phyloP scores from a whole-genome alignment of 257 asterid species.

The Penstemon barbatus region DNA sequence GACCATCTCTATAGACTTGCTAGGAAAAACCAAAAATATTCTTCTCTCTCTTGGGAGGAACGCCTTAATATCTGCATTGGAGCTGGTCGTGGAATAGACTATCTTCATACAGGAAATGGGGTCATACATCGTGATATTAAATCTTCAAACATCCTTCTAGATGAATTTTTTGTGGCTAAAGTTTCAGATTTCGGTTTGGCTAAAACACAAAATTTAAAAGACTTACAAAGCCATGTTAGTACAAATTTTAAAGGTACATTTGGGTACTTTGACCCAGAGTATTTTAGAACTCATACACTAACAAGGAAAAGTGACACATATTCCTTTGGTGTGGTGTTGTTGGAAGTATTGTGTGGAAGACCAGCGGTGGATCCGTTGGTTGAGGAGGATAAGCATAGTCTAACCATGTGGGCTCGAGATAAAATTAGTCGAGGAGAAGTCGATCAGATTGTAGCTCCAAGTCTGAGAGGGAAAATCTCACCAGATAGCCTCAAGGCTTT shows the following conservation, averaged over 20 bases:
- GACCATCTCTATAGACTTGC: slow-evolving; percentile 57
- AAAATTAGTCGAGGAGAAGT: slow-evolving; percentile 48
- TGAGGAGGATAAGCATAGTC: slow-evolving; percentile 47
- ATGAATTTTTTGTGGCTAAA: slow-evolving; percentile 55
- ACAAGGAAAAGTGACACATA: slow-evolving; percentile 57
- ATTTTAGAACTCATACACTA: slow-evolving; percentile 47
- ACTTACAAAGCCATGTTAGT: slow-evolving; percentile 43
- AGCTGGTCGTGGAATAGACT: slow-evolving; percentile 59
- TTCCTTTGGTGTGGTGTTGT: slow-evolving; percentile 66
- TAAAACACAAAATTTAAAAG: slow-evolving; percentile 39
- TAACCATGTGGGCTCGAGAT: slow-evolving; percentile 55
- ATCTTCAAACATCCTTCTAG: slow-evolving; percentile 60
- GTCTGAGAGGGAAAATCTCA: slow-evolving; percentile 43
- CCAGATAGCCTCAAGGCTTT: slow-evolving; percentile 54
- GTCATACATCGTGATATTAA: slow-evolving; percentile 59
- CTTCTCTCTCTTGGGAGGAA: slow-evolving; percentile 54
- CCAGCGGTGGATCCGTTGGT: slow-evolving; percentile 50
- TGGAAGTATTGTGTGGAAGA: slow-evolving; percentile 67
- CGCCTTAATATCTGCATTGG: slow-evolving; percentile 63
- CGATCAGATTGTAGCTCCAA: slow-evolving; percentile 44
- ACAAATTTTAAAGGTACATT: slow-evolving; percentile 63
- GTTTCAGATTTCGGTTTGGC: slow-evolving; percentile 75
- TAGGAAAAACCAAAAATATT: slow-evolving; percentile 20
- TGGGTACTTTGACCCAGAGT: slow-evolving; percentile 70
- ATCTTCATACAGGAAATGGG: slow-evolving; percentile 56